Conservation (phyloP, 2,329 filamentous ascomycete species). For the Fusarium sp. region DNA sequence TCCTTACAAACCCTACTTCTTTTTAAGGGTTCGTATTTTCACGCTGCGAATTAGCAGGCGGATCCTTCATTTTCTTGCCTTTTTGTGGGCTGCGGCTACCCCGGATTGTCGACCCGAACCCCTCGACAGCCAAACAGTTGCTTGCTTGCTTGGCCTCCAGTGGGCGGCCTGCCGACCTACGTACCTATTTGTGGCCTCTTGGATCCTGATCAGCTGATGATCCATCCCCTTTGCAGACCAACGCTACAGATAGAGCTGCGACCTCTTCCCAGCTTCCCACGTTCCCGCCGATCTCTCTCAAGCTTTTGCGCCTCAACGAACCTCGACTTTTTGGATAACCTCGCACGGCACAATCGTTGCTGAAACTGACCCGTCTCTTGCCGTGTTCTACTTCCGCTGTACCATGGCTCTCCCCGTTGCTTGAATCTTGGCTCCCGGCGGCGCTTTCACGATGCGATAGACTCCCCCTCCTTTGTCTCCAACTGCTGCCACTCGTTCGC, state of each 20-base stretch:
- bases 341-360: conserved; percentile 1
- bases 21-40: neutral
- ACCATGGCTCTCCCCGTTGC: conserved; percentile 37
- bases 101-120: conserved; percentile 39
- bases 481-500: conserved; percentile 38
- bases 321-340: conserved; percentile 7
- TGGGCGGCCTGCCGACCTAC: conserved; percentile 3
- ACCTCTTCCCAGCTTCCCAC: conserved; percentile 35
- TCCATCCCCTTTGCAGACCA: conserved; percentile 43
- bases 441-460: conserved; percentile 42
- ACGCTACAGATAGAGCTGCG: conserved; percentile 37
- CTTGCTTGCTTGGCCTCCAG: conserved; percentile 3
- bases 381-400: conserved; percentile 14
- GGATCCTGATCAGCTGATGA: conserved; percentile 44
- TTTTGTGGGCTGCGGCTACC: conserved; percentile 40
- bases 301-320: conserved; percentile 23
- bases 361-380: conserved; percentile 1
- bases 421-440: conserved; percentile 37
- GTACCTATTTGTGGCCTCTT: conserved; percentile 34
- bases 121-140: conserved; percentile 33
- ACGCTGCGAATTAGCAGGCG: conserved; percentile 22
- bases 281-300: conserved; percentile 38
- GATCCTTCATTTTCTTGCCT: conserved; percentile 30
- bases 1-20: neutral
- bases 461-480: conserved; percentile 33